phyloP scores from a whole-genome alignment of 495 filamentous ascomycete species.

The Daldinia grandis region DNA sequence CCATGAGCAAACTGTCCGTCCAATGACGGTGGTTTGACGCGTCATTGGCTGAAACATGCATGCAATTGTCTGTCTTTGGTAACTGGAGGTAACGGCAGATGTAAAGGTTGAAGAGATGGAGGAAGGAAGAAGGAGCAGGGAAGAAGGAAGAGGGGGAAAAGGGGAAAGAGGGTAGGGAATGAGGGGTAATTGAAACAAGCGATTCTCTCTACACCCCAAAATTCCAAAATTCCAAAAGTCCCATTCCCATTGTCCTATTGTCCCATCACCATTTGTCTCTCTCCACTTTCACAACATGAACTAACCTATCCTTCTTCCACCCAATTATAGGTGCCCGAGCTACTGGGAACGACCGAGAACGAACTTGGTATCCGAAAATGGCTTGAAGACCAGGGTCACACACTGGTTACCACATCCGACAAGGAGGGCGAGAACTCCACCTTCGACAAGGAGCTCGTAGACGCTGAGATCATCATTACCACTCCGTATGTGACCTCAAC shows the following conservation, averaged over 20 bases:
- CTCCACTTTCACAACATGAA: slow-evolving; percentile 24
- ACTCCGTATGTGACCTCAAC: slow-evolving; percentile 75
- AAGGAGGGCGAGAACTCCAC: slow-evolving; percentile 94
- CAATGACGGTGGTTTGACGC: slow-evolving; percentile 9
- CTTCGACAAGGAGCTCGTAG: slow-evolving; percentile 94
- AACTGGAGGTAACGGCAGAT: slow-evolving; percentile 37
- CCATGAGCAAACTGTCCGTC: slow-evolving; percentile 29
- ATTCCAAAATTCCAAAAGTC: slow-evolving; percentile 4
- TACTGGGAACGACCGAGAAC: slow-evolving; percentile 96
- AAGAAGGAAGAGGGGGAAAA: slow-evolving; percentile 10
- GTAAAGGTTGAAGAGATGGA: slow-evolving; percentile 20
- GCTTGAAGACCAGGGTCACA: slow-evolving; percentile 96
- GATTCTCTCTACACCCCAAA: background rate
- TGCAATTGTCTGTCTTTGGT: slow-evolving; percentile 38
- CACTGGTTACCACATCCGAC: slow-evolving; percentile 94
- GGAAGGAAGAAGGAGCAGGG: slow-evolving; percentile 7
- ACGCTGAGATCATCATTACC: slow-evolving; percentile 98
- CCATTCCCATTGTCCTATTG: slow-evolving; percentile 30
- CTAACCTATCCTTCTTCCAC: slow-evolving; percentile 37
- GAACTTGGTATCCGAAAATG: slow-evolving; percentile 96
- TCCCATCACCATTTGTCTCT: slow-evolving; percentile 7
- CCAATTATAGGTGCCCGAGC: slow-evolving; percentile 71
- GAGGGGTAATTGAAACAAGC: slow-evolving; percentile 30
- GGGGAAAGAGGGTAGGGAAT: slow-evolving; percentile 9
- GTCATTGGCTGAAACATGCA: slow-evolving; percentile 41